These are phyloP conservation scores for Erythrobasidium hasegawianum DNA, from an alignment of 1,284 basidiomycete species.

Conservation along the genomic window DNA sequence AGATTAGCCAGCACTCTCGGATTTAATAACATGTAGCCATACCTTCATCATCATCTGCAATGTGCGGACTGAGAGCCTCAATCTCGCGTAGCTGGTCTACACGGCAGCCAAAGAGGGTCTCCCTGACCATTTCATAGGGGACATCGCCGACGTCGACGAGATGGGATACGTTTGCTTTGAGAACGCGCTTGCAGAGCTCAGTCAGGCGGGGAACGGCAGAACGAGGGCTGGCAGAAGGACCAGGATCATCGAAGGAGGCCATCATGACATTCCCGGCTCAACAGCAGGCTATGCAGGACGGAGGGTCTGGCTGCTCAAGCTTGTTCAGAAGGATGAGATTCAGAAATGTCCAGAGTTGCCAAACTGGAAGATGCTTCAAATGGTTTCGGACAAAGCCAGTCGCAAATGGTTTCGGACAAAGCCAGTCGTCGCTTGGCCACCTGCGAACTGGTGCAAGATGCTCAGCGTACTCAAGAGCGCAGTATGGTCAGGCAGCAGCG, in stretches of 20 bases:
- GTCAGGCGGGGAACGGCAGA: slow-evolving; percentile 23
- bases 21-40: not conserved
- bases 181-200: slow-evolving; percentile 27
- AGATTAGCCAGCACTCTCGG: not conserved
- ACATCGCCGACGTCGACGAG: slow-evolving; percentile 30
- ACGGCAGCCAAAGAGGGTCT: slow-evolving; percentile 22
- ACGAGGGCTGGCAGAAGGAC: no score
- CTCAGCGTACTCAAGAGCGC: not conserved
- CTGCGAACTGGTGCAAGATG: not conserved
- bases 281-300: not conserved
- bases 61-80: slow-evolving; percentile 31
- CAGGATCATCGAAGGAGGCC: not conserved
- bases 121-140: slow-evolving; percentile 19
- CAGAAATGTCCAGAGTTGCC: not conserved
- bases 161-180: slow-evolving; percentile 25
- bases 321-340: no score
- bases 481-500: no score
- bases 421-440: no score
- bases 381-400: no score
- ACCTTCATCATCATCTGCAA: slow-evolving; percentile 32
- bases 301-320: no score
- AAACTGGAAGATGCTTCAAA: no score
- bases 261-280: not conserved
- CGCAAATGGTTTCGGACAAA: no score
- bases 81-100: slow-evolving; percentile 31